phyloP scores from a whole-genome alignment of 2,329 filamentous ascomycete species.

The Aureobasidium sp. region DNA sequence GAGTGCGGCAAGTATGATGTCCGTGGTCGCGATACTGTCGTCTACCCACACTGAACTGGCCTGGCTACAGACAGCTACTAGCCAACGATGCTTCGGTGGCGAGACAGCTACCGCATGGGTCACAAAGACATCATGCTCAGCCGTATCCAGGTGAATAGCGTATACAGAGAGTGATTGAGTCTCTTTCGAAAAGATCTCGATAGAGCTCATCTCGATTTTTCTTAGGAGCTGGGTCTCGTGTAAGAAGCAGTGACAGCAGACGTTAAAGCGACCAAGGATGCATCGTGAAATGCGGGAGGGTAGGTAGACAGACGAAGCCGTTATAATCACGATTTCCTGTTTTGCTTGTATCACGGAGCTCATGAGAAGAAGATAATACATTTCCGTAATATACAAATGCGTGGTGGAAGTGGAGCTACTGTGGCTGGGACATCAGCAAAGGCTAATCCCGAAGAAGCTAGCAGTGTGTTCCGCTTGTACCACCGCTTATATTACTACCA shows the following conservation, averaged over 20 bases:
- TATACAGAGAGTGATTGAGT: too few species aligned
- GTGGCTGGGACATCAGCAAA: neutral
- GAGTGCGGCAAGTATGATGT: constrained; percentile 3
- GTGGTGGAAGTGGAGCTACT: neutral
- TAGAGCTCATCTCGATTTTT: too few species aligned
- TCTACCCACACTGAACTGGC: neutral
- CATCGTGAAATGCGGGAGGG: neutral
- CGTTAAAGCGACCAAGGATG: too few species aligned
- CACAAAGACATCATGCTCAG: neutral
- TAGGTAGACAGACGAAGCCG: neutral
- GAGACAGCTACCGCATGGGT: neutral
- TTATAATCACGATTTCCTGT: neutral
- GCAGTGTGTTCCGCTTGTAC: neutral
- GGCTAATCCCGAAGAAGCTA: neutral
- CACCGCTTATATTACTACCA: neutral
- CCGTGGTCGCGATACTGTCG: neutral
- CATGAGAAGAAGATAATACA: neutral
- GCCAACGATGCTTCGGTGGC: neutral
- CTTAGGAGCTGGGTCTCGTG: too few species aligned
- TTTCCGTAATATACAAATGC: neutral
- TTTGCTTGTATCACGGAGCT: neutral
- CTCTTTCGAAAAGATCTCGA: too few species aligned
- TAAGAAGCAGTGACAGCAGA: too few species aligned
- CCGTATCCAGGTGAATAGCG: too few species aligned
- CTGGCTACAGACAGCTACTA: neutral